Evolutionary conservation across 2,329 filamentous ascomycete genomes (phyloP).

Genomic region (Spiromastix sp.): DNA sequence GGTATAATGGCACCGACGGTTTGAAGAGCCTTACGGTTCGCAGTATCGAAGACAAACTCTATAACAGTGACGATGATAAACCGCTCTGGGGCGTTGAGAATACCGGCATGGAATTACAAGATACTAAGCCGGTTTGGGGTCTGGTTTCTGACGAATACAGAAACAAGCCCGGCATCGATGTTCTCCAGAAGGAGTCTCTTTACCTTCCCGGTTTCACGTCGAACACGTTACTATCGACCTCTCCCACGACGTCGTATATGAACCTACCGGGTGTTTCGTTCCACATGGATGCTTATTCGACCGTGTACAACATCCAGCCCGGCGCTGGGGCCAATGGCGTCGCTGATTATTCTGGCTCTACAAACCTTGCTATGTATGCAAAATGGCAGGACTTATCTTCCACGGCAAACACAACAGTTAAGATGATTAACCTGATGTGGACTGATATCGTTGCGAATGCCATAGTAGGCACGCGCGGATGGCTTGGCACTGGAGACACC

Average conservation of each 20-base stretch:
- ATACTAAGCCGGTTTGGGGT: conserved; percentile 31
- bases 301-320: conserved; percentile 10
- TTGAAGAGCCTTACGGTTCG: conserved; percentile 26
- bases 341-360: conserved; percentile 25
- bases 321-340: background rate
- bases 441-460: conserved; percentile 36
- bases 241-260: conserved; percentile 10
- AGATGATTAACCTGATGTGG: conserved; percentile 36
- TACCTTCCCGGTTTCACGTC: conserved; percentile 21
- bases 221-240: background rate
- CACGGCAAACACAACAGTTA: conserved; percentile 16
- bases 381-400: conserved; percentile 31
- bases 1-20: conserved; percentile 31
- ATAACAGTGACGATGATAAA: conserved; percentile 19
- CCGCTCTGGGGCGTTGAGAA: conserved; percentile 32
- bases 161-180: conserved; percentile 22
- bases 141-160: conserved; percentile 23
- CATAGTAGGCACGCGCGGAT: conserved; percentile 28
- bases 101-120: conserved; percentile 14
- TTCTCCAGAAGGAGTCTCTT: conserved; percentile 19
- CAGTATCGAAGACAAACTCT: conserved; percentile 27
- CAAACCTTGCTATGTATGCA: conserved; percentile 31
- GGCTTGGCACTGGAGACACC: background rate
- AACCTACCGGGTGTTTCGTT: conserved; percentile 29
- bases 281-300: conserved; percentile 15